phyloP scores from a whole-genome alignment of 208 protist genomes.

The Trypanosoma vivax region DNA sequence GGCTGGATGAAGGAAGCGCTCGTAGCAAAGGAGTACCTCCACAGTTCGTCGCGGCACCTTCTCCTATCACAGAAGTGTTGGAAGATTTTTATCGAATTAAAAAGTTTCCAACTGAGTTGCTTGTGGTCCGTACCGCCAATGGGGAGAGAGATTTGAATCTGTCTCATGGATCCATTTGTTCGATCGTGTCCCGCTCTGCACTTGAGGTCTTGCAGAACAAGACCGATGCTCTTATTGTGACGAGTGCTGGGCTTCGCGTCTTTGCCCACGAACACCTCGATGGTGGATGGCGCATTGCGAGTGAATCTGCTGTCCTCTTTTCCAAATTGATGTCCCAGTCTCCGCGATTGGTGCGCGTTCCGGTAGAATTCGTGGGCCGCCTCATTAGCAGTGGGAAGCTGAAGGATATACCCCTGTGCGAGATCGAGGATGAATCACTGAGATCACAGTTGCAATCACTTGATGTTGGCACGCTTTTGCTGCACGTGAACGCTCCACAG shows the following conservation, averaged over 20 bases:
- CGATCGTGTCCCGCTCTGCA: constrained; percentile 51
- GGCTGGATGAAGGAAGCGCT: neutral
- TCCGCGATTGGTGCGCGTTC: constrained; percentile 46
- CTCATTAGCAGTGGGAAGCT: constrained; percentile 59
- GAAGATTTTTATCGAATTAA: constrained; percentile 44
- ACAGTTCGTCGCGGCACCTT: constrained; percentile 48
- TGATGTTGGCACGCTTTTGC: constrained; percentile 49
- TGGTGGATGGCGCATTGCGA: constrained; percentile 68
- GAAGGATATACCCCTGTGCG: constrained; percentile 49
- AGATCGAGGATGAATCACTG: constrained; percentile 44
- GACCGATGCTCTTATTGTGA: constrained; percentile 54
- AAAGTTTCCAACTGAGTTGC: constrained; percentile 44
- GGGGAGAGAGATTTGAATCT: constrained; percentile 56
- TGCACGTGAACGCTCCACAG: constrained; percentile 35
- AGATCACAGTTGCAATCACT: constrained; percentile 33
- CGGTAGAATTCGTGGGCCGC: constrained; percentile 36
- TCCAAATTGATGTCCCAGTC: constrained; percentile 50
- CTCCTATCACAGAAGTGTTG: constrained; percentile 31
- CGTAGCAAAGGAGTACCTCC: constrained; percentile 34
- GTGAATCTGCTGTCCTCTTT: constrained; percentile 66
- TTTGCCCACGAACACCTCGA: constrained; percentile 63
- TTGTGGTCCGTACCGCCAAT: constrained; percentile 62
- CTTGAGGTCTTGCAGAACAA: constrained; percentile 51
- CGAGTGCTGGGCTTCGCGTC: constrained; percentile 70
- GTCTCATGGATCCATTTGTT: constrained; percentile 46